A percentile compares a stretch with the other conserved stretches of the same genome.
phyloP scores from a whole-genome alignment of 345 rosid genomes.

The Barbarea vulgaris region DNA sequence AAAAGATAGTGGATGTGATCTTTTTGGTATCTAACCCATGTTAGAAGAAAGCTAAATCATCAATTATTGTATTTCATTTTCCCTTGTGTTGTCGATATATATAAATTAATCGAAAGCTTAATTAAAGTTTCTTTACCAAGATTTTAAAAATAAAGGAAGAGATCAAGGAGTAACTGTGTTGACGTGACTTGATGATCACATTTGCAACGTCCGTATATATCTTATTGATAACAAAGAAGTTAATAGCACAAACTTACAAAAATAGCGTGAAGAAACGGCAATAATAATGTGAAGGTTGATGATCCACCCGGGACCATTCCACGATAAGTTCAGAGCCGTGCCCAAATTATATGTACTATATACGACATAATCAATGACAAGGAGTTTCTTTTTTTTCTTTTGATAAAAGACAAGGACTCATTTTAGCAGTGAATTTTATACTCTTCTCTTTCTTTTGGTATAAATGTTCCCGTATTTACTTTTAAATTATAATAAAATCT shows the following conservation, averaged over 20 bases:
- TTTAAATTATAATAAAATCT: background rate
- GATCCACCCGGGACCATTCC: slow-evolving; percentile 41
- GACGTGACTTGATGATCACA: slow-evolving; percentile 33
- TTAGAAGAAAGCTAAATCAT: background rate
- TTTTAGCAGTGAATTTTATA: slow-evolving; percentile 27
- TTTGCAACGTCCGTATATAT: slow-evolving; percentile 22
- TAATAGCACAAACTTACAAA: slow-evolving; percentile 32
- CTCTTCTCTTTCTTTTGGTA: slow-evolving; percentile 3
- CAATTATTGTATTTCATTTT: background rate
- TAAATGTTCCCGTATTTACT: slow-evolving; percentile 20
- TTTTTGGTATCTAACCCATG: background rate
- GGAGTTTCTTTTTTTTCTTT: background rate
- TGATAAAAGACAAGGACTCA: background rate
- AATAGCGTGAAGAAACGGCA: slow-evolving; percentile 41
- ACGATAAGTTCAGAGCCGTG: slow-evolving; percentile 22
- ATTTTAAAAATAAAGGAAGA: background rate
- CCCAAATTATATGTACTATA: slow-evolving; percentile 21
- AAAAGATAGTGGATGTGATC: background rate
- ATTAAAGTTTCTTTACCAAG: background rate
- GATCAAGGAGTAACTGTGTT: slow-evolving; percentile 10
- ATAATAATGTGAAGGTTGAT: slow-evolving; percentile 36
- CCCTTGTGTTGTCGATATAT: background rate
- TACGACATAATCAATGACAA: slow-evolving; percentile 28
- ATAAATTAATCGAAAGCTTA: background rate
- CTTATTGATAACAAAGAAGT: slow-evolving; percentile 9